Base-by-base conservation (phyloP, 768 basidiomycete genomes). In the Mycena crocata region DNA sequence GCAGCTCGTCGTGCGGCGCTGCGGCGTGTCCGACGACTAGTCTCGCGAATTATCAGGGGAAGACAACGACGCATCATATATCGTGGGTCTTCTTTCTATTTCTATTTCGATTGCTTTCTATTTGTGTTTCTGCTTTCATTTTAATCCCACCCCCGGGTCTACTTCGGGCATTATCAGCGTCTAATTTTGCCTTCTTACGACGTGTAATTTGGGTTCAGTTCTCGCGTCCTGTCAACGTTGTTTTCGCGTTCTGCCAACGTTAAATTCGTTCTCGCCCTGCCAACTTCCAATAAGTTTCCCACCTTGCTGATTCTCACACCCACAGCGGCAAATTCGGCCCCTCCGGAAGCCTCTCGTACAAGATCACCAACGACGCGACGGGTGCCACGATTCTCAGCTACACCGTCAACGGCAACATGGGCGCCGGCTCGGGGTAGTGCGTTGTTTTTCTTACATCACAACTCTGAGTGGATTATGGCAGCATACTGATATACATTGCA, bases 301-400 rank as follows among this genome's bases (percentile, higher is more conserved):
- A n/a, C n/a, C n/a, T n/a, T n/a, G n/a, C n/a, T n/a, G n/a, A n/a
- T n/a, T n/a, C n/a, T n/a, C n/a, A n/a, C n/a, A n/a, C n/a, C n/a
- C n/a, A n/a, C 32, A 70, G 69, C 5, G 72, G 68, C 3, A 50
- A 32, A n/a, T 72, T 69, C 60, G 71, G 71, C 4, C 71, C 68
- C 15, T 50, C 60, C 0, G 68, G 68, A 23, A 67, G 34, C 8
- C 37, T 72, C 10, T 45, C 30, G 26, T 72, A 72, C 58, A 64
- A 44, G 21, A 28, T 72, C 44, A 70, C 50, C 23, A 60, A 72
- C 64, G 62, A 64, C 32, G 48, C 35, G 26, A 15, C 46, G 9
- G 71, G 71, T 9, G 26, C 7, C 32, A 49, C 35, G 14, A 66
- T 72, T 19, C 31, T 72, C 13, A 61, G 61, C 48, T 72, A 72